Evolutionary conservation across 495 filamentous ascomycete genomes (phyloP), one percentile per base, ranked within the genome.

Genomic region (Lasiosphaeria miniovina): DNA sequence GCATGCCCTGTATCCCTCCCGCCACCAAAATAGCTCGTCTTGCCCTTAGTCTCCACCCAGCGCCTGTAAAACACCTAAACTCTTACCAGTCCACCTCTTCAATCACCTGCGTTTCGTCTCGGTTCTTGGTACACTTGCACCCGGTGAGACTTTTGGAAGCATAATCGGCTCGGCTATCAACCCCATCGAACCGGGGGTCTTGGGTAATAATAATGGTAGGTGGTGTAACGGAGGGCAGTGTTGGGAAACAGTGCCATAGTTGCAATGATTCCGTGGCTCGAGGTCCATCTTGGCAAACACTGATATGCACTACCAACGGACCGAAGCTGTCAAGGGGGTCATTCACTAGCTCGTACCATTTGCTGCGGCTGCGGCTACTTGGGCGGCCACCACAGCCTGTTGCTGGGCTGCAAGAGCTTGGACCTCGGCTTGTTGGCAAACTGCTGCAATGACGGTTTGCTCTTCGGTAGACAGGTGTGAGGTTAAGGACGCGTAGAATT

Each of bases 401-500:
- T 56, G 41, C 40, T 56, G 54, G 14, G 54, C 54, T 9, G 49
- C 17, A 14, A 49, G 11, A 35, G 54, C 54, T 33, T 12, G 15
- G 12, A 67, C 67, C 34, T 95, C 89, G 14, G 93, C 93, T 72
- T 91, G 86, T 61, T 90, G 84, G 65, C 93, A 82, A 40, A 93
- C 92, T 34, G 78, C 82, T 68, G 92, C 85, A 56, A 98, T 82
- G 56, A 96, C 76, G 60, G 81, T 81, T 72, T 95, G 89, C 67
- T 98, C 93, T 14, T 94, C 90, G 7, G 84, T 76, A 38, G 82
- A 86, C 17, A 98, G 85, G 55, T 88, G 87, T 57, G 87, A 84
- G 36, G 91, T 90, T 58, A 98, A 78, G 51, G 74, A 85, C 4
- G 89, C 81, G 68, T 97, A 98, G 36, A 97, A 87, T 62, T 91